A percentile compares a stretch with the other conserved stretches of the same genome.
Conservation (phyloP, 108 stramenopile genomes). For the Discostella stelligeroides region DNA sequence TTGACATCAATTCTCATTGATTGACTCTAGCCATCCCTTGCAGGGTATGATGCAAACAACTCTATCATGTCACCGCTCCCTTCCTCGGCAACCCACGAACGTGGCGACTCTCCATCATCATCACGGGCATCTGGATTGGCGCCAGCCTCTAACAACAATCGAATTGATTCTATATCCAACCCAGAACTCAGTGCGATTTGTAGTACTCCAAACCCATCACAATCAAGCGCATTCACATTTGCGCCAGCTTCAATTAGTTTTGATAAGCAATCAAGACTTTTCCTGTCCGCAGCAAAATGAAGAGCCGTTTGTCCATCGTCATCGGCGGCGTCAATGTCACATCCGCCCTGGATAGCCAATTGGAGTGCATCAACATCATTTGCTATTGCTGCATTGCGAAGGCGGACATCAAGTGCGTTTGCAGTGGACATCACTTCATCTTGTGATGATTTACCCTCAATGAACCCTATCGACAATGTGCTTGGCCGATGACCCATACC, state of each 20-base stretch:
- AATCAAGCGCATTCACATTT: slow-evolving; percentile 68
- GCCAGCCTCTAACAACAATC: slow-evolving; percentile 62
- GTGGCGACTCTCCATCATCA: slow-evolving; percentile 80
- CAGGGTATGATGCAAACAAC: slow-evolving; percentile 42
- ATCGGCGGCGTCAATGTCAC: slow-evolving; percentile 56
- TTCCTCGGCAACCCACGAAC: slow-evolving; percentile 69
- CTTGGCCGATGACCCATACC: slow-evolving; percentile 48
- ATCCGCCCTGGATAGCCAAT: slow-evolving; percentile 31
- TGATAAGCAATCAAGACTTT: slow-evolving; percentile 58
- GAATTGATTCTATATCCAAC: slow-evolving; percentile 53
- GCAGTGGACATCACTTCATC: slow-evolving; percentile 6
- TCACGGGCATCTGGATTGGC: slow-evolving; percentile 82
- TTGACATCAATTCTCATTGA: no score
- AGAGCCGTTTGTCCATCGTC: slow-evolving; percentile 75
- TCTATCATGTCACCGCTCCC: slow-evolving; percentile 46
- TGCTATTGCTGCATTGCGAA: slow-evolving; percentile 59
- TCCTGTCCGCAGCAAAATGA: slow-evolving; percentile 81
- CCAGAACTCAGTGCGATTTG: slow-evolving; percentile 81
- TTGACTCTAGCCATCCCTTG: no score
- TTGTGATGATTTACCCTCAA: slow-evolving; percentile 9
- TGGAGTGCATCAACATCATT: slow-evolving; percentile 40
- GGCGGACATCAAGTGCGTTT: slow-evolving; percentile 24
- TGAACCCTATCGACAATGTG: slow-evolving; percentile 12
- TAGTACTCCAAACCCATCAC: slow-evolving; percentile 77
- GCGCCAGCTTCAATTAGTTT: slow-evolving; percentile 68